These are phyloP conservation scores for Bidens hawaiensis DNA, from an alignment of 140 eudicot genomes.

Conservation along the genomic window DNA sequence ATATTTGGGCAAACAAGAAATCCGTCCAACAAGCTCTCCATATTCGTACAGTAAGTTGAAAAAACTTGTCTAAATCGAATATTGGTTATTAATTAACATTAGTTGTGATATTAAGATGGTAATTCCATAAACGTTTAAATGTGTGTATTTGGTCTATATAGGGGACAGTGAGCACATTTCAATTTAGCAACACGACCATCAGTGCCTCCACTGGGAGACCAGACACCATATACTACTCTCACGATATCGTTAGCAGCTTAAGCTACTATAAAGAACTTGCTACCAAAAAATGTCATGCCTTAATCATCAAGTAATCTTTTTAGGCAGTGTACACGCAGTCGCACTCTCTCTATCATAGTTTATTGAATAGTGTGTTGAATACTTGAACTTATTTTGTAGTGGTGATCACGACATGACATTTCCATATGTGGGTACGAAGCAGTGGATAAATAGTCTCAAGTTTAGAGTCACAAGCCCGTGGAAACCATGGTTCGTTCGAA, in stretches of 20 bases:
- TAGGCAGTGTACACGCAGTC: background rate
- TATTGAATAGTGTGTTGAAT: background rate
- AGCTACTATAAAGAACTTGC: slow-evolving; percentile 15
- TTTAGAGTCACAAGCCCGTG: slow-evolving; percentile 29
- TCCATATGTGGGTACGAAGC: slow-evolving; percentile 35
- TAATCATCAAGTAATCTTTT: slow-evolving; percentile 29
- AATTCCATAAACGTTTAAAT: too few species aligned
- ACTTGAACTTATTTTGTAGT: slow-evolving; percentile 38
- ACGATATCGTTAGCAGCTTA: slow-evolving; percentile 26
- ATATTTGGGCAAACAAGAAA: slow-evolving; percentile 37
- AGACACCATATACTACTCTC: slow-evolving; percentile 20
- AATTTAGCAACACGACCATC: slow-evolving; percentile 15
- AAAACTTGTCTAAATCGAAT: background rate
- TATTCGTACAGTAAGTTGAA: slow-evolving; percentile 33
- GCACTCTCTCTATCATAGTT: background rate
- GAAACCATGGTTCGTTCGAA: slow-evolving; percentile 50
- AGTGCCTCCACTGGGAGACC: slow-evolving; percentile 1
- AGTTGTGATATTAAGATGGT: too few species aligned
- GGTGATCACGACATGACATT: slow-evolving; percentile 61
- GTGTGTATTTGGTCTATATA: background rate
- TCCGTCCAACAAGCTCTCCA: slow-evolving; percentile 42
- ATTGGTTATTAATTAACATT: too few species aligned
- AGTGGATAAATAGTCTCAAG: slow-evolving; percentile 42
- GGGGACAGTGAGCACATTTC: slow-evolving; percentile 20
- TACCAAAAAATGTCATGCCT: slow-evolving; percentile 20